These are phyloP conservation scores for Ganoderma meredithae DNA, from an alignment of 1,284 basidiomycete species.

Conservation along the genomic window DNA sequence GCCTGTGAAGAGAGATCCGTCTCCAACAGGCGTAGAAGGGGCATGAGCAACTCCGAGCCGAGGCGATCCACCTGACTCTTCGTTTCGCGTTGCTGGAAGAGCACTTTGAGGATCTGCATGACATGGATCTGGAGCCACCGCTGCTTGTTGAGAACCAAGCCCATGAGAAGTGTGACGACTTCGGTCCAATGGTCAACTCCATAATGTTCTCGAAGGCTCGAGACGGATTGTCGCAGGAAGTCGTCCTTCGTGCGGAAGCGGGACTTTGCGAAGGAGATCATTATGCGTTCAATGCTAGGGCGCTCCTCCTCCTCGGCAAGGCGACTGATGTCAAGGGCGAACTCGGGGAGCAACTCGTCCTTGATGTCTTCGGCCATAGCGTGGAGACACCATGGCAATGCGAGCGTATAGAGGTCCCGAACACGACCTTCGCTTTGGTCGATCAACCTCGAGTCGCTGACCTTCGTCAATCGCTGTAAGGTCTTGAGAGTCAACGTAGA, in stretches of 20 bases:
- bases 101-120: slow-evolving; percentile 89
- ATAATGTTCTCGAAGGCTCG: slow-evolving; percentile 86
- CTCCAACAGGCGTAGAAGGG: slow-evolving; percentile 85
- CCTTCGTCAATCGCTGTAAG: slow-evolving; percentile 70
- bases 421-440: slow-evolving; percentile 79
- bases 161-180: slow-evolving; percentile 83
- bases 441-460: slow-evolving; percentile 73
- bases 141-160: slow-evolving; percentile 86
- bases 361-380: slow-evolving; percentile 74
- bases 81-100: slow-evolving; percentile 88
- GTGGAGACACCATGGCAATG: slow-evolving; percentile 90
- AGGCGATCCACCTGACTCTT: slow-evolving; percentile 76
- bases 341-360: slow-evolving; percentile 68
- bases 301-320: slow-evolving; percentile 80
- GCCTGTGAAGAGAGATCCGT: slow-evolving; percentile 88
- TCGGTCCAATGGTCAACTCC: slow-evolving; percentile 74
- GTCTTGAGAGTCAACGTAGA: slow-evolving; percentile 74
- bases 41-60: slow-evolving; percentile 90
- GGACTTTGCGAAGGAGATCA: slow-evolving; percentile 87
- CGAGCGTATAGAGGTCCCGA: slow-evolving; percentile 84
- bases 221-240: slow-evolving; percentile 90
- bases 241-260: slow-evolving; percentile 95
- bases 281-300: slow-evolving; percentile 83
- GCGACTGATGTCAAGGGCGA: slow-evolving; percentile 78
- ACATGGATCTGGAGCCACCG: slow-evolving; percentile 85